Percentiles rank a stretch among this genome's conserved stretches.
These are phyloP conservation scores for Quercus mongolica DNA, from an alignment of 306 rosid species.

Conservation along the genomic window DNA sequence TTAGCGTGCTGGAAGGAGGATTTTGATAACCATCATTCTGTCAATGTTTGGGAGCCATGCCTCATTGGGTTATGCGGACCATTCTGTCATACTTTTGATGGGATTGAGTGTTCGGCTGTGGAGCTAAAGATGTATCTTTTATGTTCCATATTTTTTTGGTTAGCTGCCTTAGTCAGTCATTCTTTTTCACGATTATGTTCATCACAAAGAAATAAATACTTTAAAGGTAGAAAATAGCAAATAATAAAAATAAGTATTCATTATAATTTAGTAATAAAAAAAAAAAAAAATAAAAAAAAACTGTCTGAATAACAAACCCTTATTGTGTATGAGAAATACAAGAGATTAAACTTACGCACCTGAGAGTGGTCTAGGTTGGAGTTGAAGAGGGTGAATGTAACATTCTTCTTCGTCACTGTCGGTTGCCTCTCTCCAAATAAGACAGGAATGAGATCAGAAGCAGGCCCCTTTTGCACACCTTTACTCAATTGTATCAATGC, in stretches of 20 bases:
- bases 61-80: too few species aligned
- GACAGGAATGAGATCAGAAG: constrained; percentile 77
- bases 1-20: too few species aligned
- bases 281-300: too few species aligned
- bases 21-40: too few species aligned
- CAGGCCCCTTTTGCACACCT: constrained; percentile 94
- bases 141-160: too few species aligned
- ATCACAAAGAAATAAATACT: not conserved
- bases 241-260: not conserved
- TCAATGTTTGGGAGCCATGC: too few species aligned
- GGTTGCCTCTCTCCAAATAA: constrained; percentile 90
- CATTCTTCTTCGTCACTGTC: constrained; percentile 72
- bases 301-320: not conserved
- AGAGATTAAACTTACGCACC: constrained; percentile 43
- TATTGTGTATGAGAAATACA: not conserved
- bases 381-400: constrained; percentile 63
- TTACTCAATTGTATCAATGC: constrained; percentile 87
- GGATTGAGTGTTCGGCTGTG: too few species aligned
- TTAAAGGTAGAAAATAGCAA: constrained; percentile 1
- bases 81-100: too few species aligned
- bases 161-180: too few species aligned
- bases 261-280: not conserved
- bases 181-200: not conserved
- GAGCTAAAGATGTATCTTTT: too few species aligned
- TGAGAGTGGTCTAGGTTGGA: constrained; percentile 87